These are phyloP conservation scores for Phaeosphaeria sp. DNA, from an alignment of 2,329 filamentous ascomycete genomes.

Conservation along the genomic window DNA sequence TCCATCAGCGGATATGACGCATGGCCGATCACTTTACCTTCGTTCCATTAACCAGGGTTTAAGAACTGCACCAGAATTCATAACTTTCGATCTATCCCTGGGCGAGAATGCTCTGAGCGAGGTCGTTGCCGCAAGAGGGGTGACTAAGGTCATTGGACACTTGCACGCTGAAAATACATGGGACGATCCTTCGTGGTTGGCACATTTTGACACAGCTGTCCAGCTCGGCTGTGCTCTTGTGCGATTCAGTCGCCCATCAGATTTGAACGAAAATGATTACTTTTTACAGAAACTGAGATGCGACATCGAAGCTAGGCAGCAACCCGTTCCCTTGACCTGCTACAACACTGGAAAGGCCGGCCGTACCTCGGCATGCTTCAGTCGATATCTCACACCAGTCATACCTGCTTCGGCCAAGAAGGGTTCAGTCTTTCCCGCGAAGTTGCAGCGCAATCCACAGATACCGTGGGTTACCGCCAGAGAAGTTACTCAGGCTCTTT, in stretches of 20 bases:
- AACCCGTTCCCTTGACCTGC: conserved; percentile 63
- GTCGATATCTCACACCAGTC: conserved; percentile 69
- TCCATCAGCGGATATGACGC: conserved; percentile 30
- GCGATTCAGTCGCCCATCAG: conserved; percentile 65
- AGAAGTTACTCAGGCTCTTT: conserved; percentile 70
- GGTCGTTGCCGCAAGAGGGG: conserved; percentile 60
- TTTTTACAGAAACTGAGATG: conserved; percentile 64
- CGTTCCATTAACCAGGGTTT: conserved; percentile 66
- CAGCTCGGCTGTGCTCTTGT: conserved; percentile 67
- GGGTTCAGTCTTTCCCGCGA: conserved; percentile 43
- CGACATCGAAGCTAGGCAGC: conserved; percentile 54
- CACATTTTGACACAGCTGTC: conserved; percentile 65
- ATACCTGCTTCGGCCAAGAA: conserved; percentile 56
- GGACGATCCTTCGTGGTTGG: conserved; percentile 63
- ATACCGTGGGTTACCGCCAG: conserved; percentile 64
- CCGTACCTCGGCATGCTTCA: conserved; percentile 70
- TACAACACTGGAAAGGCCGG: conserved; percentile 71
- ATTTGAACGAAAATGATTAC: conserved; percentile 67
- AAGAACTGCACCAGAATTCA: conserved; percentile 67
- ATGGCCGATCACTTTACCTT: conserved; percentile 55
- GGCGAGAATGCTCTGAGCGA: conserved; percentile 59
- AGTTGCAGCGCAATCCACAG: conserved; percentile 45
- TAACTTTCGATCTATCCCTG: conserved; percentile 66
- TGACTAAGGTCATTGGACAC: conserved; percentile 68
- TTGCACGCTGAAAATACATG: conserved; percentile 60